Conservation (phyloP, 805 yeast species). For the Metschnikowia noctiluminum region DNA sequence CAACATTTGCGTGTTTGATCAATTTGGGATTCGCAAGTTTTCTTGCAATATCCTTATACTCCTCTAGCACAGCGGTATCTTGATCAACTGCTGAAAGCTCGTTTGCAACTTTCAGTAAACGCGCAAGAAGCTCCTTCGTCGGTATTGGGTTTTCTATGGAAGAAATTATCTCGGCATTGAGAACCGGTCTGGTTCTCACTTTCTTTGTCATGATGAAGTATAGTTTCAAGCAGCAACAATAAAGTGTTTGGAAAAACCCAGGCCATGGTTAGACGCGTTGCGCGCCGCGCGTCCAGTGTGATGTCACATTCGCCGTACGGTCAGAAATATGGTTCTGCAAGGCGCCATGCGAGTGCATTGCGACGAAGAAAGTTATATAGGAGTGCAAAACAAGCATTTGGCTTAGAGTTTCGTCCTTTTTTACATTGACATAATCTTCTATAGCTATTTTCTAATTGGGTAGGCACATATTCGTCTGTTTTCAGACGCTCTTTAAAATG, state of each 20-base stretch:
- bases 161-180: conserved; percentile 45
- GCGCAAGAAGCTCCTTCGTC: conserved; percentile 54
- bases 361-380: too few relatives aligned
- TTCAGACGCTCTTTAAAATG: too few relatives aligned
- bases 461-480: too few relatives aligned
- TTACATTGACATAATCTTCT: too few relatives aligned
- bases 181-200: conserved; percentile 1
- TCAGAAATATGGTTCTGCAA: too few relatives aligned
- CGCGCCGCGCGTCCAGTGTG: conserved; percentile 2
- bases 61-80: conserved; percentile 47
- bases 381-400: too few relatives aligned
- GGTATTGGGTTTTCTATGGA: conserved; percentile 56
- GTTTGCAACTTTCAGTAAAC: conserved; percentile 57
- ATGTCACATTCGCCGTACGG: too few relatives aligned
- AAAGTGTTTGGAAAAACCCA: neutral
- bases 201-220: conserved; percentile 1
- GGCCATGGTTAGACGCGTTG: conserved; percentile 1
- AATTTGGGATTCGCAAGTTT: conserved; percentile 59
- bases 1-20: conserved; percentile 56
- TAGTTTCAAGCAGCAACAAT: neutral
- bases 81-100: conserved; percentile 65
- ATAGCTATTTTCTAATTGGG: too few relatives aligned
- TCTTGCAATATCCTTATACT: conserved; percentile 41
- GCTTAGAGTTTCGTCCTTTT: too few relatives aligned
- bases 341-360: too few relatives aligned